Evolutionary conservation across 306 rosid species (phyloP).

Genomic region (Nissolia schottii): DNA sequence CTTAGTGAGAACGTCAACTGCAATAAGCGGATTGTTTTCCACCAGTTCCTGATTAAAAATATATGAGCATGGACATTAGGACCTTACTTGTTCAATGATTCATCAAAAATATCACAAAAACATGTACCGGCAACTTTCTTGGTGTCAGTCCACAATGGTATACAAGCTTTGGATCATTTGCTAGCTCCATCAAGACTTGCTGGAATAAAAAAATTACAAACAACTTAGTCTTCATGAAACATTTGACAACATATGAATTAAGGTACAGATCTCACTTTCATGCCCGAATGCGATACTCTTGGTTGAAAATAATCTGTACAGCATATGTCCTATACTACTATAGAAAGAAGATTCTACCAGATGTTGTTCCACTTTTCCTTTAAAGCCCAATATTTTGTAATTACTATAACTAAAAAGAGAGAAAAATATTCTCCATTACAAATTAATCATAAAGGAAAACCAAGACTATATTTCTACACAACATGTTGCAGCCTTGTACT

Average conservation of each 20-base stretch:
- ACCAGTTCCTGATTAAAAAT: constrained; percentile 76
- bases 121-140: constrained; percentile 82
- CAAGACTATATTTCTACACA: neutral
- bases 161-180: constrained; percentile 81
- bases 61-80: constrained; percentile 1
- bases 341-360: neutral
- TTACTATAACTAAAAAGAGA: neutral
- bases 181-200: constrained; percentile 83
- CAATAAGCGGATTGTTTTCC: constrained; percentile 92
- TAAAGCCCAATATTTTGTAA: neutral
- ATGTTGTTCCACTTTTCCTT: neutral
- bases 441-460: no score
- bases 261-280: constrained; percentile 16
- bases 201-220: constrained; percentile 40
- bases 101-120: constrained; percentile 14
- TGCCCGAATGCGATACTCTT: neutral
- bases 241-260: constrained; percentile 14
- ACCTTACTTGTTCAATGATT: constrained; percentile 9
- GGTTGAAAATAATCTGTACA: constrained; percentile 1
- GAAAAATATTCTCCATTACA: neutral
- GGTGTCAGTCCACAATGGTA: constrained; percentile 97
- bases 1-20: constrained; percentile 92
- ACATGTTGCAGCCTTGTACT: neutral
- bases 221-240: constrained; percentile 26
- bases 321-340: neutral